These are phyloP conservation scores for Cladobotryum protrusum DNA, from an alignment of 2,329 filamentous ascomycete species.

Conservation along the genomic window DNA sequence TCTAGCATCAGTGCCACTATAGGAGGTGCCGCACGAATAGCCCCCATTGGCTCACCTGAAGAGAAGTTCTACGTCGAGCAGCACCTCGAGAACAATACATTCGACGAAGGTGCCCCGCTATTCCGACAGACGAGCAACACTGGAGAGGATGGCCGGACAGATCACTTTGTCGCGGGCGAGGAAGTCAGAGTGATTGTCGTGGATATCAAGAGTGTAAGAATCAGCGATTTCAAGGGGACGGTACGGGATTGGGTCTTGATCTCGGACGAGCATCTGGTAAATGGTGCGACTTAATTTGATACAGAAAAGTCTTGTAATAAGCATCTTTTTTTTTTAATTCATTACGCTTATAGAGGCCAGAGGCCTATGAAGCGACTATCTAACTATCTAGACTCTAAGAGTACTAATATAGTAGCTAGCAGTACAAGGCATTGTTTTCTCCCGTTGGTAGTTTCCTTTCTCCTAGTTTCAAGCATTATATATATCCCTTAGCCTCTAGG, in stretches of 20 bases:
- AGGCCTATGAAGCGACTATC: too few relatives aligned
- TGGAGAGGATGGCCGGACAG: slow-evolving; percentile 47
- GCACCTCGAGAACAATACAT: slow-evolving; percentile 90
- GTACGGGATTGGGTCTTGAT: slow-evolving; percentile 68
- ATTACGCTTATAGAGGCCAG: too few relatives aligned
- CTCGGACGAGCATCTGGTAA: slow-evolving; percentile 31
- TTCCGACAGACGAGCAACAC: slow-evolving; percentile 31
- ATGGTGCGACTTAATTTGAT: slow-evolving; percentile 32
- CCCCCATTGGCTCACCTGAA: slow-evolving; percentile 68
- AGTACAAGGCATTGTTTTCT: too few relatives aligned
- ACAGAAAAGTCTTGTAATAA: too few relatives aligned
- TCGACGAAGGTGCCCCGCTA: slow-evolving; percentile 47
- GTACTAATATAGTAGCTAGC: too few relatives aligned
- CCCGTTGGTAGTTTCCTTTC: too few relatives aligned
- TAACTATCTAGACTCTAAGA: too few relatives aligned
- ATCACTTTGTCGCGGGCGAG: slow-evolving; percentile 70
- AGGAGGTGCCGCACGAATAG: slow-evolving; percentile 74
- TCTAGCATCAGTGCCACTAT: slow-evolving; percentile 90
- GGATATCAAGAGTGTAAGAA: slow-evolving; percentile 74
- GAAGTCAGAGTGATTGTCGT: slow-evolving; percentile 86
- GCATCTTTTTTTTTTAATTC: too few relatives aligned
- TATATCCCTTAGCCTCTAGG: too few relatives aligned
- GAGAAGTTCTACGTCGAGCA: slow-evolving; percentile 76
- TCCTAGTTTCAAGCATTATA: too few relatives aligned
- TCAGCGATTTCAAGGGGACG: slow-evolving; percentile 92